Percentiles rank a stretch among this genome's conserved stretches.
These are phyloP conservation scores for Polymyxa betae DNA, from an alignment of 208 protist genomes.

Conservation along the genomic window DNA sequence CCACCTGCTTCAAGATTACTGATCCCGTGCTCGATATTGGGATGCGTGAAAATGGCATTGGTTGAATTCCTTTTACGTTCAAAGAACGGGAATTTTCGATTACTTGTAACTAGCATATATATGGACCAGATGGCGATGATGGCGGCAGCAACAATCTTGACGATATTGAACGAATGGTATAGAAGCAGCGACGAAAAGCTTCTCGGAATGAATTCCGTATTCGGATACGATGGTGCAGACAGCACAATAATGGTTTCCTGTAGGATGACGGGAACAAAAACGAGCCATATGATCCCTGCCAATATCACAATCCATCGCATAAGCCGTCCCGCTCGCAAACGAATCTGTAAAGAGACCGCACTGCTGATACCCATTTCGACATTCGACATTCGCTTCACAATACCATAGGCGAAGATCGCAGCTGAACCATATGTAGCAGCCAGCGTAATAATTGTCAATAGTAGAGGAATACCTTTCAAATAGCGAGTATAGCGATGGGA, in stretches of 20 bases:
- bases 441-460: neutral
- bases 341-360: conserved; percentile 8
- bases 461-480: neutral
- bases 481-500: neutral
- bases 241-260: neutral
- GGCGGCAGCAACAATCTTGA: neutral
- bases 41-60: no score
- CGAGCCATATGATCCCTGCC: neutral
- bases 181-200: neutral
- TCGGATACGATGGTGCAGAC: neutral
- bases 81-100: neutral
- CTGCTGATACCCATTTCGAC: neutral
- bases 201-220: neutral
- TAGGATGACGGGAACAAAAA: conserved; percentile 31
- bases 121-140: conserved; percentile 8
- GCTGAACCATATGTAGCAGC: conserved; percentile 1
- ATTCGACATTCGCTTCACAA: neutral
- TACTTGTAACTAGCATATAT: neutral
- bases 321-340: neutral
- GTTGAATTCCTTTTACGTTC: no score
- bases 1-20: neutral
- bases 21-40: neutral
- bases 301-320: neutral
- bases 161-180: neutral
- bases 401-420: neutral